Percentiles rank a stretch among this genome's conserved stretches.
These are phyloP conservation scores for Zanthoxylum bungeanum DNA, from an alignment of 345 rosid species.

Conservation along the genomic window DNA sequence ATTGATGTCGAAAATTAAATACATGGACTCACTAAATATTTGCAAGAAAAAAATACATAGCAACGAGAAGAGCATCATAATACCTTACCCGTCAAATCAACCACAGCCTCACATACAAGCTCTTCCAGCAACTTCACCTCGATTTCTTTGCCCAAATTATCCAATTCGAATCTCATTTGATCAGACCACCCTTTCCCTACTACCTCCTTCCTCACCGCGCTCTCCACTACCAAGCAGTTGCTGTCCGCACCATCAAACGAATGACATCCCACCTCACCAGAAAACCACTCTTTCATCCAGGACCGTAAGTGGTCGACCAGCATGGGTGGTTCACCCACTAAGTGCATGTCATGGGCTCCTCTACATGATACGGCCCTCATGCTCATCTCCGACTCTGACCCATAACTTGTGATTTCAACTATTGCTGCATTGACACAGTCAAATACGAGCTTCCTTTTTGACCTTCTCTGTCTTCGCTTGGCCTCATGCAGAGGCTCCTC, in stretches of 20 bases:
- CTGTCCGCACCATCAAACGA: slow-evolving; percentile 45
- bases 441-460: slow-evolving; percentile 60
- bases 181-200: slow-evolving; percentile 68
- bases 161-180: slow-evolving; percentile 46
- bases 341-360: slow-evolving; percentile 13
- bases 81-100: slow-evolving; percentile 39
- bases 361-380: slow-evolving; percentile 20
- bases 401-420: slow-evolving; percentile 38
- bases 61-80: slow-evolving; percentile 12
- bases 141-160: slow-evolving; percentile 51
- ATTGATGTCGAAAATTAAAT: slow-evolving; percentile 22
- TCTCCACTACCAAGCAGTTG: slow-evolving; percentile 61
- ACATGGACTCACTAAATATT: slow-evolving; percentile 17
- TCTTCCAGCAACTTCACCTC: slow-evolving; percentile 67
- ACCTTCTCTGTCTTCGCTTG: slow-evolving; percentile 58
- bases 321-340: slow-evolving; percentile 22
- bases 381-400: slow-evolving; percentile 29
- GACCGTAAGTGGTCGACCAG: slow-evolving; percentile 64
- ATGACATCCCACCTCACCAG: slow-evolving; percentile 28
- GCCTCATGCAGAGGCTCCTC: slow-evolving; percentile 64
- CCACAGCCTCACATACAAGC: slow-evolving; percentile 75
- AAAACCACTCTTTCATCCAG: slow-evolving; percentile 63
- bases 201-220: slow-evolving; percentile 63
- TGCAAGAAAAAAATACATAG: neutral
- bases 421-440: slow-evolving; percentile 72